Percentiles rank a stretch among this genome's conserved stretches.
phyloP scores from a whole-genome alignment of 2,329 filamentous ascomycete species.

The Clonostachys solani region DNA sequence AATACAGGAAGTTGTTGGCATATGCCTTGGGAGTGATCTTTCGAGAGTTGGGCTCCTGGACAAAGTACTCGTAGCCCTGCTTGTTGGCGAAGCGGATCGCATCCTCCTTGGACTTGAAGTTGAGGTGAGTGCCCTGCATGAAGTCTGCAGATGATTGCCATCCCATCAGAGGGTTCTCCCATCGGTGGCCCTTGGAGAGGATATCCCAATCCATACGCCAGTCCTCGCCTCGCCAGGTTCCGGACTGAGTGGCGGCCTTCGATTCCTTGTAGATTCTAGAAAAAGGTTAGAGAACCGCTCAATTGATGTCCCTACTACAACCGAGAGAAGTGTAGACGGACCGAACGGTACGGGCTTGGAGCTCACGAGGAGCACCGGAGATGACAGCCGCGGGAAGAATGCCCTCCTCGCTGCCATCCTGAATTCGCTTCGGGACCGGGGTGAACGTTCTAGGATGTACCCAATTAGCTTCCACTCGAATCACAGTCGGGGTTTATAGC shows the following conservation, averaged over 20 bases:
- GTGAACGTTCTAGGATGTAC: conserved; percentile 68
- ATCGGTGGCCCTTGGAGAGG: conserved; percentile 84
- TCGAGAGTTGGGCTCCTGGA: conserved; percentile 91
- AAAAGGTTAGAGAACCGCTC: not conserved
- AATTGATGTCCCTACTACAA: not conserved
- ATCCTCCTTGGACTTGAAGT: conserved; percentile 91
- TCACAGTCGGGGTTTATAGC: not conserved
- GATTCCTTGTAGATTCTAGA: conserved; percentile 82
- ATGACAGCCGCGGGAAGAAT: conserved; percentile 77
- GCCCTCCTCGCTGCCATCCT: conserved; percentile 80
- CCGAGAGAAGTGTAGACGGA: conserved; percentile 37
- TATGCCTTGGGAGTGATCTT: conserved; percentile 89
- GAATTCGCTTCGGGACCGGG: conserved; percentile 81
- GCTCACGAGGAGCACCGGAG: conserved; percentile 88
- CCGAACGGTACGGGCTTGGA: conserved; percentile 92
- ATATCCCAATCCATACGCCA: conserved; percentile 99
- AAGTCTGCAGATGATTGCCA: conserved; percentile 95
- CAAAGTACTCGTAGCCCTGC: conserved; percentile 98
- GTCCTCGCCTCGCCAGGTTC: conserved; percentile 74
- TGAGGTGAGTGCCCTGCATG: conserved; percentile 90
- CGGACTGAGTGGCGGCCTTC: conserved; percentile 96
- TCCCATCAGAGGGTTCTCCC: conserved; percentile 98
- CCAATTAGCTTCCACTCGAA: not conserved
- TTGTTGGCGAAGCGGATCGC: conserved; percentile 95
- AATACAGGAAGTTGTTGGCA: conserved; percentile 92